Evolutionary conservation across 768 basidiomycete species (phyloP), one percentile per base, ranked within the genome.

Genomic region (Serendipita sp.): DNA sequence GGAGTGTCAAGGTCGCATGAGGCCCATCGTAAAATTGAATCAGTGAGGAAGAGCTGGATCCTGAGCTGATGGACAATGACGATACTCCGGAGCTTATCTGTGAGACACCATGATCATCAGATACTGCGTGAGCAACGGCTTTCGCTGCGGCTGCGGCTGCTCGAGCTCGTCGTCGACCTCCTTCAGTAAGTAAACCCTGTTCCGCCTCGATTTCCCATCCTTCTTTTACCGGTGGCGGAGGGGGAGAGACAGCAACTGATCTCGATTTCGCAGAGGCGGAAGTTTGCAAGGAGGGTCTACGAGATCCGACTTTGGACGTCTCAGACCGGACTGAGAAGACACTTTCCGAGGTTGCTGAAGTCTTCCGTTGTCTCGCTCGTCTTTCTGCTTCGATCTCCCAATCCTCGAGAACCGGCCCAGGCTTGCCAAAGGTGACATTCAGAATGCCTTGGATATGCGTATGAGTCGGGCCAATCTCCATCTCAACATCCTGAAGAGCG

Each of bases 161-260:
- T 63, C 83, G 75, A 22, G 83, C 82, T 20, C 85, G 78, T 38
- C 86, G 75, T 66, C 78, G 80, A 17, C 83, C 86, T 20, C 86
- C 88, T 67, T 89, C 89, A 0, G 86, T 86, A 31, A 85, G 69
- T 53, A 89, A 69, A 0, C 86, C 86, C 64, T 83, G 83, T 68
- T 89, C 86, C 0, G 84, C 85, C 64, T 88, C 86, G 31, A 86
- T 77, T 66, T 90, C 88, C 87, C 87, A 89, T n/a, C 77, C 70
- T 68, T 89, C 88, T 68, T 86, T 88, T 11, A 75, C 68, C 0
- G 77, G 71, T 20, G 68, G 63, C 3, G 66, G 28, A 2, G 43
- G n/a, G 17, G 53, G 22, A 13, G 38, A 17, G n/a, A n/a, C 41
- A 3, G 58, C 14, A 16, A 60, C 56, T 3, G 22, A 16, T 4